These are phyloP conservation scores for Nakazawaea peltata DNA, from an alignment of 805 yeast genomes.

Conservation along the genomic window DNA sequence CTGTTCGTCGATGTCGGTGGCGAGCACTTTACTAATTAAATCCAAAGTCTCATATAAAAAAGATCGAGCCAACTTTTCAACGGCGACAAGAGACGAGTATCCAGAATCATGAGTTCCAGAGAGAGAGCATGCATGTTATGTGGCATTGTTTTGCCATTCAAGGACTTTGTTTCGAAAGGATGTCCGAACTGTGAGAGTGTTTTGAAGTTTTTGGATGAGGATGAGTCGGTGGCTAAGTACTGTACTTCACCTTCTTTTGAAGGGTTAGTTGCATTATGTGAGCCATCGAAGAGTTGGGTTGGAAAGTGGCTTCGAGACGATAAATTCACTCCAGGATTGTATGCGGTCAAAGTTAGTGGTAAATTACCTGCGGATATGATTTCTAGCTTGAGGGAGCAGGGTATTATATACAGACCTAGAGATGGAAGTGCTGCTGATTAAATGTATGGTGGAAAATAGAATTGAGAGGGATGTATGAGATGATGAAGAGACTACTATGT, in stretches of 20 bases:
- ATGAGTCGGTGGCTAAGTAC: slow-evolving; percentile 78
- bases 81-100: too few species aligned
- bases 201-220: slow-evolving; percentile 66
- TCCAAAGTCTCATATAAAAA: too few species aligned
- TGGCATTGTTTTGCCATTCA: slow-evolving; percentile 80
- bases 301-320: slow-evolving; percentile 94
- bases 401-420: slow-evolving; percentile 85
- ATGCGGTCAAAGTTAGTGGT: slow-evolving; percentile 92
- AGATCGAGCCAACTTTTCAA: too few species aligned
- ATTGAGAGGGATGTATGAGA: too few species aligned
- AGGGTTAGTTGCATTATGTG: slow-evolving; percentile 87
- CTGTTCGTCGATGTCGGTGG: too few species aligned
- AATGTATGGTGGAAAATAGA: too few species aligned
- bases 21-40: too few species aligned
- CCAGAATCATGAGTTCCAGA: slow-evolving; percentile 40
- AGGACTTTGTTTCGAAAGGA: slow-evolving; percentile 72
- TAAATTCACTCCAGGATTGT: slow-evolving; percentile 79
- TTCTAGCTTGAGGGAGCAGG: slow-evolving; percentile 61
- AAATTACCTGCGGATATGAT: slow-evolving; percentile 82
- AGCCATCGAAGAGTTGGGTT: slow-evolving; percentile 85
- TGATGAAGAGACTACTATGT: too few species aligned
- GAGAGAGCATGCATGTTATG: slow-evolving; percentile 98
- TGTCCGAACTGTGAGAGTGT: slow-evolving; percentile 96
- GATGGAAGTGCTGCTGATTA: slow-evolving; percentile 80
- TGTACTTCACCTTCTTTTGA: slow-evolving; percentile 96